Conservation (phyloP, 257 asterid species). For the Fraxinus excelsior region DNA sequence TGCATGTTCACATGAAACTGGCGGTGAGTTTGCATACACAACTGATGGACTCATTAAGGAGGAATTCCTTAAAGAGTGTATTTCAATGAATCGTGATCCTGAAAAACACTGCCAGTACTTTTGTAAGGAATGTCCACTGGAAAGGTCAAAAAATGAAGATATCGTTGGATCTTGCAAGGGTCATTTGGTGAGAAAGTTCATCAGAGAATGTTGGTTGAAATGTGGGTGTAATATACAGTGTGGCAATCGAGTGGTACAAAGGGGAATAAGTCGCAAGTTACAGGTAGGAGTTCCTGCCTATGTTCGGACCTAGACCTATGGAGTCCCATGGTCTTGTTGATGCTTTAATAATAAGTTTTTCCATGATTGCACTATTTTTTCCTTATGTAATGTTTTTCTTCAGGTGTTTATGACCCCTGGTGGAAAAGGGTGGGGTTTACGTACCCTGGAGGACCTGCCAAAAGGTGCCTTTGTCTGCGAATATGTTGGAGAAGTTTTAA, state of each 20-base stretch:
- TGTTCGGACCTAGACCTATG: conserved; percentile 3
- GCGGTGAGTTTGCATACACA: conserved; percentile 84
- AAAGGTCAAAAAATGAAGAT: conserved; percentile 65
- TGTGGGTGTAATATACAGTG: conserved; percentile 86
- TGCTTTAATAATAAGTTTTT: neutral
- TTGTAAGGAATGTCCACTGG: conserved; percentile 90
- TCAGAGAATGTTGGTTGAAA: conserved; percentile 95
- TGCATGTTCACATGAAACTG: conserved; percentile 75
- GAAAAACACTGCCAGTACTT: conserved; percentile 58
- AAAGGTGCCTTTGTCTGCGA: conserved; percentile 95
- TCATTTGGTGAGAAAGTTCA: conserved; percentile 77
- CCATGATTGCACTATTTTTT: conserved; percentile 2
- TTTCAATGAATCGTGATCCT: conserved; percentile 82
- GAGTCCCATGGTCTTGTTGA: neutral
- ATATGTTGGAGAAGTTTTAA: conserved; percentile 93
- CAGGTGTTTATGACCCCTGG: conserved; percentile 84
- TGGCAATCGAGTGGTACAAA: conserved; percentile 95
- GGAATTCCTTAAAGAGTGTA: conserved; percentile 65
- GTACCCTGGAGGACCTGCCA: conserved; percentile 92
- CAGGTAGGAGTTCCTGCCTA: conserved; percentile 55
- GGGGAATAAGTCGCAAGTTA: conserved; percentile 75
- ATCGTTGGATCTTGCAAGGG: conserved; percentile 81
- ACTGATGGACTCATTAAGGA: conserved; percentile 75
- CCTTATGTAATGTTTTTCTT: conserved; percentile 21
- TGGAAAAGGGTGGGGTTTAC: conserved; percentile 97